Conservation (phyloP, 2,329 filamentous ascomycete genomes). For the Aotearoamyces nothofagi region DNA sequence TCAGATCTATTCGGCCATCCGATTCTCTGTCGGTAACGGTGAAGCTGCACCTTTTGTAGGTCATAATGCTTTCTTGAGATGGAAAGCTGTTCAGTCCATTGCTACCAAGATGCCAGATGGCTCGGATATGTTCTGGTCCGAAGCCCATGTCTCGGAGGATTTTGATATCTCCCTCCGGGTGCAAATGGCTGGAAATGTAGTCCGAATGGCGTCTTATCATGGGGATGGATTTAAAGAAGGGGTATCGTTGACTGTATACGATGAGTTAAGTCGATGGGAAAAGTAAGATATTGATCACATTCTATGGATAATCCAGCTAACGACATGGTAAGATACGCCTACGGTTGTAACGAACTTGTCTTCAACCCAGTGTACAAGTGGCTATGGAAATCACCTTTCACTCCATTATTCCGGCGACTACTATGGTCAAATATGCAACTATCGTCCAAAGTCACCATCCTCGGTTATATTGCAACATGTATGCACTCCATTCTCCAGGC, state of each 20-base stretch:
- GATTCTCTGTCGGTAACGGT: constrained; percentile 53
- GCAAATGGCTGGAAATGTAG: constrained; percentile 51
- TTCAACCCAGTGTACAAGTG: constrained; percentile 53
- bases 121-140: constrained; percentile 48
- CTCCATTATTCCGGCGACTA: constrained; percentile 45
- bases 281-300: constrained; percentile 36
- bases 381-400: constrained; percentile 47
- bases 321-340: constrained; percentile 44
- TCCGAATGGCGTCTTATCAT: constrained; percentile 55
- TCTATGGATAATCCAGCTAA: not conserved
- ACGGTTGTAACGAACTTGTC: constrained; percentile 55
- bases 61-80: constrained; percentile 62
- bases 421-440: constrained; percentile 44
- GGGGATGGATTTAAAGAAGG: constrained; percentile 59
- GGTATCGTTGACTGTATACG: constrained; percentile 58
- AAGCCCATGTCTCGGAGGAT: constrained; percentile 61
- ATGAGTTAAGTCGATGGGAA: constrained; percentile 57
- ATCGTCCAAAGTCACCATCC: constrained; percentile 54
- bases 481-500: constrained; percentile 2
- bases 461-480: constrained; percentile 46
- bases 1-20: constrained; percentile 59
- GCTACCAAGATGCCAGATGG: constrained; percentile 40
- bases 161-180: constrained; percentile 63
- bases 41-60: constrained; percentile 65
- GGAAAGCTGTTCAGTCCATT: constrained; percentile 46